Evolutionary conservation across 202 grass and related monocot genomes (phyloP), one percentile per base, ranked within the genome.

Genomic region (Miscanthus sacchariflorus): DNA sequence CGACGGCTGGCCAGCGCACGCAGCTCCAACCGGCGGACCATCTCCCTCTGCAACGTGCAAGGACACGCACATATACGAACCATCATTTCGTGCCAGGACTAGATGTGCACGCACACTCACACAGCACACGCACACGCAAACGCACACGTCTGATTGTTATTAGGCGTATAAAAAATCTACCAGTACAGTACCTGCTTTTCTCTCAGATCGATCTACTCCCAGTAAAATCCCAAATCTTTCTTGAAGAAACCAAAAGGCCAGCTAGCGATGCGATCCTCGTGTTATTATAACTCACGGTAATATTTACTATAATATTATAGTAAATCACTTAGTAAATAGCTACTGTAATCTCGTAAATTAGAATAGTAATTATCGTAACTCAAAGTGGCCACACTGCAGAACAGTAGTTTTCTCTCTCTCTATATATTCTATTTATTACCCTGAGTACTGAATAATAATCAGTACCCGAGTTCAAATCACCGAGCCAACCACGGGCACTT

Each of bases 201-300:
- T n/a, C 21, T 5, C 69, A 80, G 82, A 81, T 59, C 54, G 2
- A 59, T 59, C 54, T 21, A 19, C 17, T 0, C 2, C 35, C 25
- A 45, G 83, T 81, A 46, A 85, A 85, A 68, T 10, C 76, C 38
- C 39, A 78, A 78, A 88, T 88, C 87, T 79, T 88, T 63, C 87
- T 84, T 79, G 74, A 88, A 88, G 10, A 70, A 46, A 33, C 52
- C 52, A 59, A 64, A 65, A 50, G 28, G 69, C 39, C 17, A 58
- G 50, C 50, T 14, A 28, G 38, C 17, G 68, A 63, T 12, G 30
- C 30, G 30, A 33, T 33, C 30, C 30, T 33, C 30, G 30, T 33
- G 30, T 33, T 33, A 33, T 33, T 33, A 33, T 2, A 33, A 33
- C 30, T 33, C 30, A 33, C 30, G 30, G 30, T 33, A 2, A 33